These are phyloP conservation scores for Fusarium udum DNA, from an alignment of 2,329 filamentous ascomycete species.

Conservation along the genomic window DNA sequence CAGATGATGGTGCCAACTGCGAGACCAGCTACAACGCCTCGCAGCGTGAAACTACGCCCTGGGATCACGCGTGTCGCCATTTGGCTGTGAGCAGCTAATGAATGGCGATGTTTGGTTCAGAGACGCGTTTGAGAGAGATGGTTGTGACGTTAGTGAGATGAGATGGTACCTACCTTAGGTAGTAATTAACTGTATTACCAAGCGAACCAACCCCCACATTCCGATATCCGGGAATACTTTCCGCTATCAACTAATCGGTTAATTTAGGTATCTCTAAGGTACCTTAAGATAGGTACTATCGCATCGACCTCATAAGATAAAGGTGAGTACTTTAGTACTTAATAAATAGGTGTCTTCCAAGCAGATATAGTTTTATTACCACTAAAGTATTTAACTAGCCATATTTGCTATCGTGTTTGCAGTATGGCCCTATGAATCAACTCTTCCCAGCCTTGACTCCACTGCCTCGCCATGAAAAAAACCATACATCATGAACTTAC, in stretches of 20 bases:
- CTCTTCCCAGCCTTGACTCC: neutral
- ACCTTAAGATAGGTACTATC: neutral
- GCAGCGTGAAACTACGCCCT: constrained; percentile 81
- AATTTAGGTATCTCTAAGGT: neutral
- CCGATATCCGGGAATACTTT: neutral
- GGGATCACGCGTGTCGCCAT: constrained; percentile 45
- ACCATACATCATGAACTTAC: neutral
- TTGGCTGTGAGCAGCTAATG: neutral
- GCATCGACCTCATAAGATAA: neutral
- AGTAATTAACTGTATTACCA: neutral
- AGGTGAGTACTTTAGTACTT: neutral
- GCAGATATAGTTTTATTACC: neutral
- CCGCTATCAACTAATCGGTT: neutral
- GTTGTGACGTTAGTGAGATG: constrained; percentile 1
- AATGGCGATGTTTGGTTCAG: neutral
- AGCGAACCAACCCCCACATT: constrained; percentile 11
- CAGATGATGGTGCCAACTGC: constrained; percentile 89
- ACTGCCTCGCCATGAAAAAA: neutral
- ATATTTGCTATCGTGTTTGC: neutral
- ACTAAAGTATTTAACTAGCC: neutral
- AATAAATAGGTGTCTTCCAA: neutral
- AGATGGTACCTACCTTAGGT: neutral
- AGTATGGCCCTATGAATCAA: neutral
- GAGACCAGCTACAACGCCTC: constrained; percentile 82
- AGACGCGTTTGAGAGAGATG: neutral